Percentiles rank a stretch among this genome's conserved stretches.
These are phyloP conservation scores for Metschnikowia kofuensis DNA, from an alignment of 805 yeast genomes.

Conservation along the genomic window DNA sequence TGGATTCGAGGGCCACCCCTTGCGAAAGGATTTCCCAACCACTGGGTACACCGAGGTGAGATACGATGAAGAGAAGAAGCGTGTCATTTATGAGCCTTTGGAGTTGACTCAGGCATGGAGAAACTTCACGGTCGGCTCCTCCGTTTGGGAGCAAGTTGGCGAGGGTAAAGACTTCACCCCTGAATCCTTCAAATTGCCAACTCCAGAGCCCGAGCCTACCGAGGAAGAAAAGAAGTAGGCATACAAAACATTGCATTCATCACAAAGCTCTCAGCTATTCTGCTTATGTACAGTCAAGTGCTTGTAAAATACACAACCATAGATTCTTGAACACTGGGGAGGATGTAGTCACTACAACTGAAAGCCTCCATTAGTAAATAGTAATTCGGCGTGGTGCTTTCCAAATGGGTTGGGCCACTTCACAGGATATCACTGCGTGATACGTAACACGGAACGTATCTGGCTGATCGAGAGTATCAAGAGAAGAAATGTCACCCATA, in stretches of 20 bases:
- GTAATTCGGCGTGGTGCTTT: too few relatives aligned
- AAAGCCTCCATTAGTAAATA: too few relatives aligned
- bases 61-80: slow-evolving; percentile 87
- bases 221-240: slow-evolving; percentile 31
- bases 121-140: slow-evolving; percentile 82
- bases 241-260: slow-evolving; percentile 4
- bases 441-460: too few relatives aligned
- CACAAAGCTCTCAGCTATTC: not conserved
- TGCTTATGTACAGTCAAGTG: slow-evolving; percentile 1
- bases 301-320: slow-evolving; percentile 6
- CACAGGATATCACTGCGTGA: too few relatives aligned
- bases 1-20: slow-evolving; percentile 90
- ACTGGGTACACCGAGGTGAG: slow-evolving; percentile 89
- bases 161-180: slow-evolving; percentile 82
- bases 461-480: too few relatives aligned
- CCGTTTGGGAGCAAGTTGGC: slow-evolving; percentile 92
- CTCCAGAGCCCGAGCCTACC: slow-evolving; percentile 71
- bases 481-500: too few relatives aligned
- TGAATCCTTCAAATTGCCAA: slow-evolving; percentile 75
- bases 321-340: not conserved
- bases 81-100: slow-evolving; percentile 85
- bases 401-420: too few relatives aligned
- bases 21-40: slow-evolving; percentile 89
- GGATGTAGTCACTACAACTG: too few relatives aligned
- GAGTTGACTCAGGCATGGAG: slow-evolving; percentile 92